A percentile compares a stretch with the other conserved stretches of the same genome.
Conservation (phyloP, 768 basidiomycete genomes). For the Rhizopogon rudus region DNA sequence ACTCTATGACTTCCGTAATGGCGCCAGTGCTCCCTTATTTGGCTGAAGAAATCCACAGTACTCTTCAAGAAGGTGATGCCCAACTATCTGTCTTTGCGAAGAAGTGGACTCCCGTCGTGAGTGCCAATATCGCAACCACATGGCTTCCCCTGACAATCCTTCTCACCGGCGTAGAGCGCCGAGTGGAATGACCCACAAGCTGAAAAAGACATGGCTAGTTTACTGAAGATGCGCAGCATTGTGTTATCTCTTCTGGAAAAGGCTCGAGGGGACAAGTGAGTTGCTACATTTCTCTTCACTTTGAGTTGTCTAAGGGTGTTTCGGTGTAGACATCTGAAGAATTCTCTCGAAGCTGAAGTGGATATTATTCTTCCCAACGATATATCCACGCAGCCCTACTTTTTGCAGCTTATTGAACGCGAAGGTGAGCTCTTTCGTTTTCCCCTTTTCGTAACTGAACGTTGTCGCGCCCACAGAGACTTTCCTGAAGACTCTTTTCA, state of each 20-base stretch:
- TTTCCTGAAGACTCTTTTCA: constrained; percentile 70
- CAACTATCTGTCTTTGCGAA: constrained; percentile 61
- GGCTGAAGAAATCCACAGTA: constrained; percentile 77
- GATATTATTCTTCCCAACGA: constrained; percentile 50
- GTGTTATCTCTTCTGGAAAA: constrained; percentile 71
- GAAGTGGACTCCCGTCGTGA: constrained; percentile 66
- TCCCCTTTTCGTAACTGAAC: background rate
- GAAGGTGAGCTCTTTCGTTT: constrained; percentile 19
- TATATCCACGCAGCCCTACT: constrained; percentile 17
- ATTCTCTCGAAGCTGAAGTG: constrained; percentile 74
- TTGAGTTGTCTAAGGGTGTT: constrained; percentile 2
- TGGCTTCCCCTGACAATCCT: background rate
- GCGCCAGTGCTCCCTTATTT: constrained; percentile 89
- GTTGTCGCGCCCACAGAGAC: constrained; percentile 36
- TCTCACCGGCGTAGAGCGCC: constrained; percentile 31
- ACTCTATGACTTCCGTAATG: constrained; percentile 62
- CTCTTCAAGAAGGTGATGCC: constrained; percentile 16
- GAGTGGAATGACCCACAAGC: constrained; percentile 61
- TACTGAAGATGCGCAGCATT: constrained; percentile 55
- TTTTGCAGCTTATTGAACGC: constrained; percentile 42
- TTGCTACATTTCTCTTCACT: background rate
- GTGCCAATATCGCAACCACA: constrained; percentile 17
- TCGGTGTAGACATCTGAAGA: constrained; percentile 58
- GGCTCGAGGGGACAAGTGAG: constrained; percentile 72
- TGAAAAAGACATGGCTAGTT: constrained; percentile 54